These are phyloP conservation scores for Rubia yunnanensis DNA, from an alignment of 257 asterid genomes.

Conservation along the genomic window DNA sequence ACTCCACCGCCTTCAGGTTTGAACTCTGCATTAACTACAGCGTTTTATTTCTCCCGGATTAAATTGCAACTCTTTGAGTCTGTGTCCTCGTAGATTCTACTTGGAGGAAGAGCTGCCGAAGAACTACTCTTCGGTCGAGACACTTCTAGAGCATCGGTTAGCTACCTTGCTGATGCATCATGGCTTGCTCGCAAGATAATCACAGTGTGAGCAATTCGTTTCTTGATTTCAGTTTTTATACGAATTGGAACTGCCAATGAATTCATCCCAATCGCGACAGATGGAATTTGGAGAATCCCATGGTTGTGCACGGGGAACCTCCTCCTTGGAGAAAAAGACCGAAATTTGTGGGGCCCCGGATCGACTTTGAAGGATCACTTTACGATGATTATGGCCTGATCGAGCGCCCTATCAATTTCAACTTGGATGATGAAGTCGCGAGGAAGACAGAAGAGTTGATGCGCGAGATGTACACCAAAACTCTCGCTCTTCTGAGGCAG, in stretches of 20 bases:
- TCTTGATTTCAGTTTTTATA: not conserved
- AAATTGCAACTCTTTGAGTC: not conserved
- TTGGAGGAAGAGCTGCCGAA: conserved; percentile 98
- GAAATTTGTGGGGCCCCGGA: conserved; percentile 75
- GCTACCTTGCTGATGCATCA: conserved; percentile 94
- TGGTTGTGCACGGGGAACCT: conserved; percentile 91
- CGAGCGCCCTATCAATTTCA: conserved; percentile 71
- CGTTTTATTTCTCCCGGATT: not conserved
- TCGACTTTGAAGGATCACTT: conserved; percentile 83
- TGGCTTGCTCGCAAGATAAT: conserved; percentile 98
- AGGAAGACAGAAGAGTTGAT: conserved; percentile 69
- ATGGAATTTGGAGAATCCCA: conserved; percentile 90
- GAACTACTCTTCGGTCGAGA: conserved; percentile 84
- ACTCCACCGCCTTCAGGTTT: conserved; percentile 97
- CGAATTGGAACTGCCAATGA: not conserved
- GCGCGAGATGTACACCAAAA: conserved; percentile 56
- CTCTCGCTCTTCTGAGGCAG: conserved; percentile 57
- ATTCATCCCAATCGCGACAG: conserved; percentile 25
- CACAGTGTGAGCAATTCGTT: conserved; percentile 45
- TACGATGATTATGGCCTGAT: conserved; percentile 63
- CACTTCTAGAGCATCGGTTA: conserved; percentile 81
- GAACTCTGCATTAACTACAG: conserved; percentile 12
- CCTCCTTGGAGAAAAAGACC: conserved; percentile 74
- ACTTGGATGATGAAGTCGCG: conserved; percentile 72
- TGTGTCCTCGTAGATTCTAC: conserved; percentile 49